Base-by-base conservation (phyloP, 2,329 filamentous ascomycete genomes). In the Exophiala xenobiotica region DNA sequence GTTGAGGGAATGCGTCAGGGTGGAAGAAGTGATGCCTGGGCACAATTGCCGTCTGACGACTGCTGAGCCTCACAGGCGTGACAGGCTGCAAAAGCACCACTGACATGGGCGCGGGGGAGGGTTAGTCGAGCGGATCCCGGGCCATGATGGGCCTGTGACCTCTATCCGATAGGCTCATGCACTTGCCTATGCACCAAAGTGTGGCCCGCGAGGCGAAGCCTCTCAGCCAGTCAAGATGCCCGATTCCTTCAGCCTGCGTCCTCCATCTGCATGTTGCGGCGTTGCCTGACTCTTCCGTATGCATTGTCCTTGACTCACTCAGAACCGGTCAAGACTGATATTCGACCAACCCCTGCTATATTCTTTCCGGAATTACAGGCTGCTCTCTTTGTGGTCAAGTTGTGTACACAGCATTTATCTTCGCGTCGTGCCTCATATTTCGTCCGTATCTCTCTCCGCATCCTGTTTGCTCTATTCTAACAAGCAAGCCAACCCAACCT, bases 221-320 rank as follows among this genome's bases (percentile, higher is more conserved):
- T 35, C 31, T 16, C n/a, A 14, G 18, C 31, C 31, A 35, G 31
- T 35, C 31, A 35, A 9, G 14, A n/a, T 31, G 27, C 4, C 27
- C 27, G 3, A 31, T n/a, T 31, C 27, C 27, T 31, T 31, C 27
- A 31, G 27, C 27, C 31, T 35, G 31, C 31, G 31, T 14, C 31
- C 31, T 35, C 9, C n/a, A 14, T 35, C n/a, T 35, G 31, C 12
- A 35, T 35, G n/a, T 35, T 12, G 31, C 18, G 31, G n/a, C 31
- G 31, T 35, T 35, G 31, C 31, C 31, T 35, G 31, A 16, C 31
- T n/a, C n/a, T 35, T 35, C 31, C 31, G 31, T 35, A 35, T 35
- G 31, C 31, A 35, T 35, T 35, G 31, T 35, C 31, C 31, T 35
- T 35, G 31, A 35, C 31, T 35, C 31, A 35, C 31, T 35, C 31